Conservation (phyloP, 257 asterid genomes). For the Solanum virginianum region DNA sequence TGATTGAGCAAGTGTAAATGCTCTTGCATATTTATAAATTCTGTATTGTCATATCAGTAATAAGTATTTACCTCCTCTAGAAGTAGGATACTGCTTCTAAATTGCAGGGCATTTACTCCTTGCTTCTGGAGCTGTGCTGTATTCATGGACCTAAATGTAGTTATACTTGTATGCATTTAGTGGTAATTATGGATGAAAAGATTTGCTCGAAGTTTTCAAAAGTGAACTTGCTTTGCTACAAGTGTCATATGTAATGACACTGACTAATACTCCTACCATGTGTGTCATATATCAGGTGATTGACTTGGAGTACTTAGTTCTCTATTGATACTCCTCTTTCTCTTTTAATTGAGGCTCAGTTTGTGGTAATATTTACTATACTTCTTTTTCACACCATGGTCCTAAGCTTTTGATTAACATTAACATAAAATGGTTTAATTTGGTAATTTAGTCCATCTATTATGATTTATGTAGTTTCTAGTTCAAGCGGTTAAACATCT, state of each 20-base stretch:
- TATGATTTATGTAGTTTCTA: neutral
- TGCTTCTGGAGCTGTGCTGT: neutral
- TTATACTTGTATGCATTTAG: neutral
- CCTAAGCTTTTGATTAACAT: neutral
- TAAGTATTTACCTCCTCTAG: neutral
- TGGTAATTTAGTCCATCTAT: neutral
- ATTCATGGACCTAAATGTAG: neutral
- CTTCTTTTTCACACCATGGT: neutral
- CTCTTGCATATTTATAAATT: neutral
- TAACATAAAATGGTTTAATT: neutral
- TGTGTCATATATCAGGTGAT: neutral
- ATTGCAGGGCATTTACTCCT: neutral
- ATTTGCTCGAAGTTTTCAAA: neutral
- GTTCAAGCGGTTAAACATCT: neutral
- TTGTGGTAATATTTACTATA: neutral
- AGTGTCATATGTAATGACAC: neutral
- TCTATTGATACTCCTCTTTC: neutral
- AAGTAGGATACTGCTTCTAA: neutral
- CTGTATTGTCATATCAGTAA: neutral
- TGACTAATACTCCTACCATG: neutral
- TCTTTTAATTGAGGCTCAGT: neutral
- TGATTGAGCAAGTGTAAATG: neutral
- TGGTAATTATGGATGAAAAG: neutral
- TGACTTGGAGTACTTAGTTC: neutral
- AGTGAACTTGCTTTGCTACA: neutral